Evolutionary conservation across 23 red algal genomes (phyloP), one percentile per base, ranked within the genome.

Genomic region (Chondrus crispus): DNA sequence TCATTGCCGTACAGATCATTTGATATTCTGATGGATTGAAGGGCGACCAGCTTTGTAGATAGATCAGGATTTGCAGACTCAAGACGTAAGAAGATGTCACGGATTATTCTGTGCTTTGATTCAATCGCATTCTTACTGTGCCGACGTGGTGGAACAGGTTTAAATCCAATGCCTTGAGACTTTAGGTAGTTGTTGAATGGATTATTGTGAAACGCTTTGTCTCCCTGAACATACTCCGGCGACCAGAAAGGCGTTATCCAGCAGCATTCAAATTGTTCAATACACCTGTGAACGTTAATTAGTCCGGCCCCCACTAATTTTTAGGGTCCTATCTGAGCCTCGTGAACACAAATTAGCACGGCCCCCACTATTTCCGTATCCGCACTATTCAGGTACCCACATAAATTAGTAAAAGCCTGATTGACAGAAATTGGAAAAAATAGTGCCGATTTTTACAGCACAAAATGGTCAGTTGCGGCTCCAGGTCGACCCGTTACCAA

Each of bases 111-210:
- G 5, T 76, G 71, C 28, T 48, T 43, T 13, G 71, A 48, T 20
- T 76, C 71, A 48, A 76, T 76, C 71, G 44, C 44, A 76, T 76
- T 76, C 71, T 76, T 76, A 11, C 44, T 48, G 24, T 76, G 71
- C 7, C 71, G 37, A 22, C 71, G 24, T 24, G 5, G 71, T 13
- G 71, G 71, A 7, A 38, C 28, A 20, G 71, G 71, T 40, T 38
- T 7, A 24, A 76, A 48, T 5, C 24, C 4, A 76, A 38, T 76
- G 7, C 44, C 71, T 28, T 76, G 24, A 7, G 5, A 40, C 39
- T 76, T 76, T 24, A 76, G 71, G 7, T 46, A 76, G 7, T 43
- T 4, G 33, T 37, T 28, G 19, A 76, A 37, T 22, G 28, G 30
- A 9, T 76, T 38, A 26, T 46, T 76, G 5, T 76, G 7, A 38